Evolutionary conservation across 805 yeast genomes (phyloP).

Genomic region (Sugiyamaella marilandica): DNA sequence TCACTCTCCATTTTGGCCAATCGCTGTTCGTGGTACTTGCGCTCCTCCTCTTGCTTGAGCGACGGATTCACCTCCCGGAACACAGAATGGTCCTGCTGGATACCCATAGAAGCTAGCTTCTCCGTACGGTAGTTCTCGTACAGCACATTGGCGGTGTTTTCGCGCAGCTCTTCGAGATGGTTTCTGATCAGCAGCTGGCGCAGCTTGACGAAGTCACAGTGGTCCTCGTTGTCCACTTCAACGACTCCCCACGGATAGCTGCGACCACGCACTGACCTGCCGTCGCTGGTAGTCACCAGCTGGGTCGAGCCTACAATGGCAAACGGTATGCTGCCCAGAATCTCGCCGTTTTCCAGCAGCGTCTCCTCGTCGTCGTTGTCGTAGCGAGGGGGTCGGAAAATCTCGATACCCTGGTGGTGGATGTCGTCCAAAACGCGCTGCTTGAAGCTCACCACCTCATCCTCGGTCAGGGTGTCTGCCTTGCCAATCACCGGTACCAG

Average conservation of each 20-base stretch:
- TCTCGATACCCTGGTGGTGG: conserved; percentile 62
- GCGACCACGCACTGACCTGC: conserved; percentile 83
- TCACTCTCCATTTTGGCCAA: conserved; percentile 91
- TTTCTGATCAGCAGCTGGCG: conserved; percentile 85
- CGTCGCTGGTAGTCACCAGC: conserved; percentile 62
- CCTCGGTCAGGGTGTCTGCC: conserved; percentile 87
- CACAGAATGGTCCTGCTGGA: conserved; percentile 87
- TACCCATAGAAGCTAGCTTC: conserved; percentile 75
- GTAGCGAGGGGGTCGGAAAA: conserved; percentile 72
- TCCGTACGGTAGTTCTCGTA: conserved; percentile 88
- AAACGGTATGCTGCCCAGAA: conserved; percentile 75
- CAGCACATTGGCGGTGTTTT: conserved; percentile 65
- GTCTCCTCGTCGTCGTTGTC: conserved; percentile 86
- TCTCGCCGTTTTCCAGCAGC: conserved; percentile 54
- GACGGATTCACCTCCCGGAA: conserved; percentile 93
- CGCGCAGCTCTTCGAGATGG: conserved; percentile 90
- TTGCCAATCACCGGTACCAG: conserved; percentile 93
- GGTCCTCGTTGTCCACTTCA: conserved; percentile 91
- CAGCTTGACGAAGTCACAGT: conserved; percentile 84
- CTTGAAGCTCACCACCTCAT: conserved; percentile 75
- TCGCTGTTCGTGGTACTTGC: conserved; percentile 87
- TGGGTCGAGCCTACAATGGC: conserved; percentile 90
- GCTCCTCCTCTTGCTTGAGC: conserved; percentile 89
- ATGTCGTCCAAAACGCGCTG: conserved; percentile 73
- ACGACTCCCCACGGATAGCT: conserved; percentile 95